A percentile compares a stretch with the other conserved stretches of the same genome.
Evolutionary conservation across 1,284 basidiomycete species (phyloP).

Genomic region (Ustilago trichophora): DNA sequence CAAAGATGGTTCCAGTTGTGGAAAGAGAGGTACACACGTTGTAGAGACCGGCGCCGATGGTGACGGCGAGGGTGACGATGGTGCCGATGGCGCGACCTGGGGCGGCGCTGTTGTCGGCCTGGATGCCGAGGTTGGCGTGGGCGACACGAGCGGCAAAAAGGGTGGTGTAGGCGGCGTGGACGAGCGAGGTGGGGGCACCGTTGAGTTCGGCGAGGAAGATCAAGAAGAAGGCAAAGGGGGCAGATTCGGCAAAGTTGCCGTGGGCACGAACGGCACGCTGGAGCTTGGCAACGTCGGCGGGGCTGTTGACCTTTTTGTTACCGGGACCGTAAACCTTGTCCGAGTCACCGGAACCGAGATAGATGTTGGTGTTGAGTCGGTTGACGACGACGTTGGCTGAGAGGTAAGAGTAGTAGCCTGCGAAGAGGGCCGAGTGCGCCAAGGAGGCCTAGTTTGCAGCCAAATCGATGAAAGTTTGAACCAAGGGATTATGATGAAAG

Average conservation of each 20-base stretch:
- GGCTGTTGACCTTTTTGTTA: slow-evolving; percentile 18
- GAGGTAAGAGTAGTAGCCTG: slow-evolving; percentile 63
- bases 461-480: too few relatives aligned
- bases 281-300: slow-evolving; percentile 50
- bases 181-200: slow-evolving; percentile 64
- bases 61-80: slow-evolving; percentile 51
- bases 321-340: slow-evolving; percentile 31
- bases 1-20: too few relatives aligned
- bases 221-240: slow-evolving; percentile 62
- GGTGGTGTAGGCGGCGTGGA: slow-evolving; percentile 63
- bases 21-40: slow-evolving; percentile 52
- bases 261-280: slow-evolving; percentile 59
- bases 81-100: slow-evolving; percentile 50
- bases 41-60: slow-evolving; percentile 59
- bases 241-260: slow-evolving; percentile 61
- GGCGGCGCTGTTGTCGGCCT: slow-evolving; percentile 15
- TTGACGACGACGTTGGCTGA: slow-evolving; percentile 50
- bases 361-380: slow-evolving; percentile 57
- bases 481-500: too few relatives aligned
- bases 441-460: slow-evolving; percentile 65
- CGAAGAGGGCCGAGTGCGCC: slow-evolving; percentile 65
- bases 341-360: slow-evolving; percentile 45
- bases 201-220: slow-evolving; percentile 67
- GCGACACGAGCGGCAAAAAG: slow-evolving; percentile 60
- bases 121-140: slow-evolving; percentile 55